Conservation (phyloP, 441 rosid genomes). For the Adansonia gregorii region DNA sequence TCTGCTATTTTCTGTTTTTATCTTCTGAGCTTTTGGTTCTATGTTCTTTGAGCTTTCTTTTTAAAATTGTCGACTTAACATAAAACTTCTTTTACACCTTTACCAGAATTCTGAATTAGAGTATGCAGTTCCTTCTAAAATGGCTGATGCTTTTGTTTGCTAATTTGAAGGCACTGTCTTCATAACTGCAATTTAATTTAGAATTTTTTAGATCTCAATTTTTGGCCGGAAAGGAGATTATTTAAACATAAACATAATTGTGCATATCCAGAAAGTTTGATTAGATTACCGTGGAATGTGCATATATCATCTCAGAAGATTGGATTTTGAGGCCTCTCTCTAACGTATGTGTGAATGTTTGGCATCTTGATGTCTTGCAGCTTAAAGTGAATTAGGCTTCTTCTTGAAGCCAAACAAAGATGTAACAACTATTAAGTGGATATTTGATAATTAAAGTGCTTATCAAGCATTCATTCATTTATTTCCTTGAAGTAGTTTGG, state of each 20-base stretch:
- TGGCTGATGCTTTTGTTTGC: conserved; percentile 13
- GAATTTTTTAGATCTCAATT: not conserved
- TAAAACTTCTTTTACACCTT: not conserved
- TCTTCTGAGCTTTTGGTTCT: not conserved
- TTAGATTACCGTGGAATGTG: not conserved
- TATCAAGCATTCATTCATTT: conserved; percentile 3
- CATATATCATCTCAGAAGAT: not conserved
- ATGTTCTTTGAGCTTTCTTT: not conserved
- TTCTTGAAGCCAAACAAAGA: conserved; percentile 3
- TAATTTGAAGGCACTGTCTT: not conserved
- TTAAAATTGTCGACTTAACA: not conserved
- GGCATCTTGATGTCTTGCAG: not conserved
- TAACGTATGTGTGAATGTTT: not conserved
- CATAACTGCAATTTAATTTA: not conserved
- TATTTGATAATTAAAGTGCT: not conserved
- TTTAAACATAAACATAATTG: not conserved
- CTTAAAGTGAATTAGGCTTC: conserved; percentile 6
- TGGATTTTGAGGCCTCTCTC: not conserved
- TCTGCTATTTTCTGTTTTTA: not conserved
- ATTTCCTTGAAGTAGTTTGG: conserved; percentile 2
- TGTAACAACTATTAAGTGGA: not conserved
- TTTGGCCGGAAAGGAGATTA: not conserved
- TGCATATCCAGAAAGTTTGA: conserved; percentile 12
- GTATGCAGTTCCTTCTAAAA: not conserved
- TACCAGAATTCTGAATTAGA: conserved; percentile 1